Conservation (phyloP, 306 rosid species). For the Ormosia semicastrata region DNA sequence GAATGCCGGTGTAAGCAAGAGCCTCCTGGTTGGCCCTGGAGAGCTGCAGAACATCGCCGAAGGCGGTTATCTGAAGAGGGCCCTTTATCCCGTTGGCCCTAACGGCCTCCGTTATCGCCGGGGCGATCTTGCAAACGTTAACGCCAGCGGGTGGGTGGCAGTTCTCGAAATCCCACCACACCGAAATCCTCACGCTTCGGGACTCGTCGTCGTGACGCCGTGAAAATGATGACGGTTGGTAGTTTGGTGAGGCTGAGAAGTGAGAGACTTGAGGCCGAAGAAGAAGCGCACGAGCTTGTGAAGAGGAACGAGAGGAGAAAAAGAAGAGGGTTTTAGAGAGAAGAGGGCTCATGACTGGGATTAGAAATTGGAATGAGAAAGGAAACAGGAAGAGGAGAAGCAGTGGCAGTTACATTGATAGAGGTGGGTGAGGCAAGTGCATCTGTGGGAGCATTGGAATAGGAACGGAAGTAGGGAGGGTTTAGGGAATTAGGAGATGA, state of each 20-base stretch:
- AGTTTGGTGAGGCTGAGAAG: slow-evolving; percentile 29
- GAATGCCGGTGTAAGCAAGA: slow-evolving; percentile 69
- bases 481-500: too few relatives aligned
- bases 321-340: slow-evolving; percentile 14
- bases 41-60: slow-evolving; percentile 68
- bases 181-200: slow-evolving; percentile 67
- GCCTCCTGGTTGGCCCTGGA: slow-evolving; percentile 65
- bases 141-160: slow-evolving; percentile 52
- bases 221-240: not conserved
- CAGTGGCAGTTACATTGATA: not conserved
- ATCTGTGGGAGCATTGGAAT: not conserved
- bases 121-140: slow-evolving; percentile 48
- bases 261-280: slow-evolving; percentile 28
- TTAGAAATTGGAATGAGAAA: not conserved
- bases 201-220: slow-evolving; percentile 58
- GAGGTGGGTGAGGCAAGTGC: not conserved
- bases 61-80: slow-evolving; percentile 73
- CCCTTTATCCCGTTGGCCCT: slow-evolving; percentile 84
- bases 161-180: slow-evolving; percentile 97
- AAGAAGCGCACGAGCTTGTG: slow-evolving; percentile 4
- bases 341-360: slow-evolving; percentile 25
- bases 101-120: slow-evolving; percentile 54
- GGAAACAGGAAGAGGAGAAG: not conserved
- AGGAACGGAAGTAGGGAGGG: too few relatives aligned
- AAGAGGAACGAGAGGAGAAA: slow-evolving; percentile 3